These are phyloP conservation scores for Xerophyta viscosa DNA, from an alignment of 106 monocot species.

Conservation along the genomic window DNA sequence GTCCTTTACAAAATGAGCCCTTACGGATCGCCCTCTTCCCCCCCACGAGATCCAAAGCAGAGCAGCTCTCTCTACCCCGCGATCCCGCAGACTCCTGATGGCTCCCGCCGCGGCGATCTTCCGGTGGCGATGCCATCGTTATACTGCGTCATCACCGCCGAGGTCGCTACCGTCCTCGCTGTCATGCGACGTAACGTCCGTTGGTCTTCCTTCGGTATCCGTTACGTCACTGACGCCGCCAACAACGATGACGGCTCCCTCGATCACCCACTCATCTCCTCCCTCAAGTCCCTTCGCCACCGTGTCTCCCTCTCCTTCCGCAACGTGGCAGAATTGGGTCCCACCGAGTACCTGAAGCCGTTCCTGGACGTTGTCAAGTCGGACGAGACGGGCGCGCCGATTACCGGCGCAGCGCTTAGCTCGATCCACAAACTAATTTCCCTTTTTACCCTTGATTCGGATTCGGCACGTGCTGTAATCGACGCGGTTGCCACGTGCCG, in stretches of 20 bases:
- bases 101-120: background rate
- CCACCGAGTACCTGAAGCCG: background rate
- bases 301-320: background rate
- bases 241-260: background rate
- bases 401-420: background rate
- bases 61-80: no score
- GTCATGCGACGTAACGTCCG: constrained; percentile 4
- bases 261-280: background rate
- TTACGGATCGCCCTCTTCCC: no score
- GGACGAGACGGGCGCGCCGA: background rate
- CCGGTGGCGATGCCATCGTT: background rate
- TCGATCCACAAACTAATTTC: background rate
- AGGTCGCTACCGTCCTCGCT: background rate
- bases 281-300: background rate
- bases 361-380: background rate
- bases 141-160: background rate
- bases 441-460: background rate
- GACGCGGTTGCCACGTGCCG: constrained; percentile 1
- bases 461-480: background rate
- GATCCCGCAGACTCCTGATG: no score
- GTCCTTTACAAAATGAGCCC: no score
- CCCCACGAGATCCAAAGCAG: no score
- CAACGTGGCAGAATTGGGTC: background rate
- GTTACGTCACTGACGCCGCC: no score
- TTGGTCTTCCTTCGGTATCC: background rate